Percentiles rank a stretch among this genome's conserved stretches.
Evolutionary conservation across 805 yeast genomes (phyloP).

Genomic region (Ogataea glucozyma): DNA sequence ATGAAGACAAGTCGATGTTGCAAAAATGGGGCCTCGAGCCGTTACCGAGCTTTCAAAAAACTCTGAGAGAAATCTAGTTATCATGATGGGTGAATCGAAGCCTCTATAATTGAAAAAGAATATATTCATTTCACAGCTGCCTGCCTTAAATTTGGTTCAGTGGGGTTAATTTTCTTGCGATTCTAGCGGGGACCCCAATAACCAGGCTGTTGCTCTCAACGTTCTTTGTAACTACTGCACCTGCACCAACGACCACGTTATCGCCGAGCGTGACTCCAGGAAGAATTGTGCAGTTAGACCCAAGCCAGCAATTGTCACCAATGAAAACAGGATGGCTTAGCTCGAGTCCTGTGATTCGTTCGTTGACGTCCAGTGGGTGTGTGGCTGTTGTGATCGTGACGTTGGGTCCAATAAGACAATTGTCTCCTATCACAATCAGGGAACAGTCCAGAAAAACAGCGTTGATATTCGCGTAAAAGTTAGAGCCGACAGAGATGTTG

Average conservation of each 20-base stretch:
- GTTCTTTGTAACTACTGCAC: constrained; percentile 59
- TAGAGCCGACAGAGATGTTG: constrained; percentile 57
- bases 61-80: too few species aligned
- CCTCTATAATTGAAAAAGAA: too few species aligned
- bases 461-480: constrained; percentile 62
- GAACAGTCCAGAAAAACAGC: constrained; percentile 58
- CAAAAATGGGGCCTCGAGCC: constrained; percentile 54
- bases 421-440: constrained; percentile 58
- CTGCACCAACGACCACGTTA: constrained; percentile 64
- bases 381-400: constrained; percentile 61
- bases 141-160: not conserved
- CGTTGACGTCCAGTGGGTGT: constrained; percentile 56
- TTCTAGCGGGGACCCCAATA: constrained; percentile 55
- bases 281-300: constrained; percentile 52
- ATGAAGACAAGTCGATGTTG: constrained; percentile 71
- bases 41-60: not conserved
- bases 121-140: too few species aligned
- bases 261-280: constrained; percentile 72
- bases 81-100: too few species aligned
- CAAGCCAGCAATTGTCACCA: constrained; percentile 71
- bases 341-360: constrained; percentile 48
- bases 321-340: constrained; percentile 57
- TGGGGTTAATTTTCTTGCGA: constrained; percentile 9
- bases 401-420: constrained; percentile 64
- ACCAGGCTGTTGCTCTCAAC: constrained; percentile 57